Evolutionary conservation across 768 basidiomycete genomes (phyloP).

Genomic region (Multifurca ochricompacta): DNA sequence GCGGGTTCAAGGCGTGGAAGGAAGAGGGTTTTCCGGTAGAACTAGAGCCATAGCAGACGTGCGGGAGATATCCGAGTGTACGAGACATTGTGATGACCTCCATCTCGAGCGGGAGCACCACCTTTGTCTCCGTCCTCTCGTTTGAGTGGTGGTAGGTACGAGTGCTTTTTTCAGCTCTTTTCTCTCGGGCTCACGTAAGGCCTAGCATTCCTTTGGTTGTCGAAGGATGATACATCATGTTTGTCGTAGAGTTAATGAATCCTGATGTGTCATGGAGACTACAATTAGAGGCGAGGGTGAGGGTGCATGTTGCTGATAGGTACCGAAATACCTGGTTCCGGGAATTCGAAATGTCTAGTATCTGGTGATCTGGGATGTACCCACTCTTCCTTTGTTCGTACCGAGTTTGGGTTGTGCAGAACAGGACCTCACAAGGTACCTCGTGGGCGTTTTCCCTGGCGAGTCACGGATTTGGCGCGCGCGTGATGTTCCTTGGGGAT

Average conservation of each 20-base stretch:
- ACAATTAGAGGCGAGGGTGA: too few species aligned
- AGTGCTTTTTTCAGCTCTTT: not conserved
- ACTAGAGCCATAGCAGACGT: conserved; percentile 1
- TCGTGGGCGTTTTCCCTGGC: conserved; percentile 1
- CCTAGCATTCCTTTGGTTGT: not conserved
- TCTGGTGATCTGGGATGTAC: too few species aligned
- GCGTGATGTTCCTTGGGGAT: not conserved
- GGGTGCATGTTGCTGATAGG: not conserved
- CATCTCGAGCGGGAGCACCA: not conserved
- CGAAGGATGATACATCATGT: not conserved
- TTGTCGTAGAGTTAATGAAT: not conserved
- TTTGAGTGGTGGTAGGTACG: conserved; percentile 2
- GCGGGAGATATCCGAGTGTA: not conserved
- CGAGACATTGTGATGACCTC: not conserved
- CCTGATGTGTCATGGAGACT: not conserved
- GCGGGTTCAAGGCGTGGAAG: conserved; percentile 68
- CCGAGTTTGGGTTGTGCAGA: too few species aligned
- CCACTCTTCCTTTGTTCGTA: too few species aligned
- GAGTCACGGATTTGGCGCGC: not conserved
- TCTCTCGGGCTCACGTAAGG: conserved; percentile 3
- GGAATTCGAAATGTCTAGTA: too few species aligned
- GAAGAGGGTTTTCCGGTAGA: conserved; percentile 51
- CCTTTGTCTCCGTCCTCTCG: not conserved
- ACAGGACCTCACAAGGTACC: too few species aligned
- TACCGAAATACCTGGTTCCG: not conserved